These are phyloP conservation scores for Diaporthe batatas DNA, from an alignment of 2,329 filamentous ascomycete species.

Conservation along the genomic window DNA sequence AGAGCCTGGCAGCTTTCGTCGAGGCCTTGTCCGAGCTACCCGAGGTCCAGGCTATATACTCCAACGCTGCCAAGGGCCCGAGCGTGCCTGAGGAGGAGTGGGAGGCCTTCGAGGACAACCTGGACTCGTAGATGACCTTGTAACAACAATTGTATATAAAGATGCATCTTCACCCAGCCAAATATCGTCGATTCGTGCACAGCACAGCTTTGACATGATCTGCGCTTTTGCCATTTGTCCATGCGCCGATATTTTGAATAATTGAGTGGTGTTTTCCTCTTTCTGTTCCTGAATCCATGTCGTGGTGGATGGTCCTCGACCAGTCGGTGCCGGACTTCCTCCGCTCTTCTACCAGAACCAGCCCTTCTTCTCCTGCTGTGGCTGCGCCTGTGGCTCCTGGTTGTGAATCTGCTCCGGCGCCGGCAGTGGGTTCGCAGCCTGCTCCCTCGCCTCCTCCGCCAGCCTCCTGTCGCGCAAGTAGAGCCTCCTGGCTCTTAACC, in stretches of 20 bases:
- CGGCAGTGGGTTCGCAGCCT: constrained; percentile 37
- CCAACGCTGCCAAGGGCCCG: constrained; percentile 72
- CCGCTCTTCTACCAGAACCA: constrained; percentile 32
- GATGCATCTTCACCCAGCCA: constrained; percentile 8
- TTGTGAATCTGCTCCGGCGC: constrained; percentile 33
- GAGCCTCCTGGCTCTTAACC: constrained; percentile 74
- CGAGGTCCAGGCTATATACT: constrained; percentile 83
- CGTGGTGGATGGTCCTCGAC: constrained; percentile 10
- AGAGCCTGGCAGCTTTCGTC: constrained; percentile 71
- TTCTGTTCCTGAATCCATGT: background rate
- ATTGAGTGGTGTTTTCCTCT: constrained; percentile 14
- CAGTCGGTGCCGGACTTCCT: background rate
- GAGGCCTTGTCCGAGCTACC: constrained; percentile 73
- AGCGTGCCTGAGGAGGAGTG: constrained; percentile 65
- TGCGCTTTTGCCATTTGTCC: background rate
- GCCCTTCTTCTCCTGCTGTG: constrained; percentile 42
- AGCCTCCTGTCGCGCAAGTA: constrained; percentile 80
- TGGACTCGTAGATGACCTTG: constrained; percentile 57
- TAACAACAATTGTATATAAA: background rate
- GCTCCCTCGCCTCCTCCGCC: constrained; percentile 53
- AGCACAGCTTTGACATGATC: background rate
- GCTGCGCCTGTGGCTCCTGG: constrained; percentile 47
- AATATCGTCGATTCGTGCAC: background rate
- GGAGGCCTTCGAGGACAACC: constrained; percentile 64
- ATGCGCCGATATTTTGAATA: constrained; percentile 31